Evolutionary conservation across 2,329 filamentous ascomycete genomes (phyloP), one percentile per base, ranked within the genome.

Genomic region (Diaporthe vexans): DNA sequence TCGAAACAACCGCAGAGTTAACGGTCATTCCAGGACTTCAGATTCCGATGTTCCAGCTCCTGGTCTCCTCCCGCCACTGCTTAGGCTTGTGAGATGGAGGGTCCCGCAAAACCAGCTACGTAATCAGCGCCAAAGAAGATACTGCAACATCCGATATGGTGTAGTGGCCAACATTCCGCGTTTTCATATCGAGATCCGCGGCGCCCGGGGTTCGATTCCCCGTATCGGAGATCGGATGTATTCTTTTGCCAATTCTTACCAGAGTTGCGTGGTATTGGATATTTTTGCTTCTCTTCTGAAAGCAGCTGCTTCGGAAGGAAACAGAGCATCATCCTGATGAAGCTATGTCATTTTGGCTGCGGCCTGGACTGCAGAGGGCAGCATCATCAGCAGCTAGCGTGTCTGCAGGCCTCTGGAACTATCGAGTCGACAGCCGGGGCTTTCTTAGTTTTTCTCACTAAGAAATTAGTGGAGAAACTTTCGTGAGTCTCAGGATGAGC

Each of bases 131-230:
- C 13, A 21, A n/a, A 1, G 0, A 6, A 8, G 15, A n/a, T 5
- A 1, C 15, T 19, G 9, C 17, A 59, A 71, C 46, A 71, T 74
- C 74, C 74, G 72, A 73, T 74, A 74, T 75, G 74, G 74, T 75
- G 74, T 75, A 75, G 72, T 74, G 74, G 74, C 72, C 59, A 75
- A 75, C 74, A 75, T 75, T 74, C 74, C 74, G 74, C 74, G 74
- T 75, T 75, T 75, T 75, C 74, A 75, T 46, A 9, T 33, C 40
- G 73, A 51, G 21, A 57, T 61, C 74, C 74, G 74, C 74, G 74
- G 74, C 72, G 76, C 76, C 73, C 76, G 75, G 76, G 76, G 76
- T 77, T 77, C 76, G 76, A 77, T 76, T 77, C 76, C 76, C 76
- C 73, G 76, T 76, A 76, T 76, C 74, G 76, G 76, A 76, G 74